A percentile compares a stretch with the other conserved stretches of the same genome.
Evolutionary conservation across 202 grass and related monocot genomes (phyloP).

Genomic region (Dendrocalamus latiflorus): DNA sequence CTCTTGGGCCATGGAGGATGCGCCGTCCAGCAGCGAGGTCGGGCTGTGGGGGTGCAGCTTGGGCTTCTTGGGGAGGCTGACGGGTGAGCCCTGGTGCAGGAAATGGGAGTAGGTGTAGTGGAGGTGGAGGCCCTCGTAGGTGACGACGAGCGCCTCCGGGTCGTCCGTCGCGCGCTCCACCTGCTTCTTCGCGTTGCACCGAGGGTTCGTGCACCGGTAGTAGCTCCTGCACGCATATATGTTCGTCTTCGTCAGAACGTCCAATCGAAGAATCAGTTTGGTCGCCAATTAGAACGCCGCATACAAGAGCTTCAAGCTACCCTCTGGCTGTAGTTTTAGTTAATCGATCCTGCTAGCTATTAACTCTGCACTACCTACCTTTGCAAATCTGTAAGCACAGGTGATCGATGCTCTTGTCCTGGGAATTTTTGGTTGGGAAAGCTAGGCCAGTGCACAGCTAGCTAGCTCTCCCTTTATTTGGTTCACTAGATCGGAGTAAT

Average conservation of each 20-base stretch:
- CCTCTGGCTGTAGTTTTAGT: no score
- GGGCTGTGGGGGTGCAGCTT: constrained; percentile 26
- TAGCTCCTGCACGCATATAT: constrained; percentile 57
- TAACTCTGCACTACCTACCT: no score
- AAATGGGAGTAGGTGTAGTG: constrained; percentile 94
- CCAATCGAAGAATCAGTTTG: no score
- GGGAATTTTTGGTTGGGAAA: not conserved
- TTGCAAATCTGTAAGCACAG: no score
- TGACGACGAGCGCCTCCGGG: constrained; percentile 63
- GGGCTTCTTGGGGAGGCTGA: constrained; percentile 52
- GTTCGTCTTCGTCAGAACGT: not conserved
- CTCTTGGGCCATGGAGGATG: no score
- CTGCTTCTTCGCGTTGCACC: constrained; percentile 96
- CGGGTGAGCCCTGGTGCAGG: constrained; percentile 12
- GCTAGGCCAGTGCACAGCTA: not conserved
- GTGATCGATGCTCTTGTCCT: not conserved
- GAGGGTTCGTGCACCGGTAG: constrained; percentile 93
- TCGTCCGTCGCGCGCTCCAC: constrained; percentile 76
- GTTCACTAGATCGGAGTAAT: not conserved
- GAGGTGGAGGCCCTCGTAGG: constrained; percentile 96
- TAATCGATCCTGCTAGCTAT: no score
- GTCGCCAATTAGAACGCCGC: no score
- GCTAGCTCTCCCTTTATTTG: not conserved
- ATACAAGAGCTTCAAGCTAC: no score
- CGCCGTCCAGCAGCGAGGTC: not conserved